Conservation (phyloP, 345 rosid genomes). For the Eucalyptus leucophloia region DNA sequence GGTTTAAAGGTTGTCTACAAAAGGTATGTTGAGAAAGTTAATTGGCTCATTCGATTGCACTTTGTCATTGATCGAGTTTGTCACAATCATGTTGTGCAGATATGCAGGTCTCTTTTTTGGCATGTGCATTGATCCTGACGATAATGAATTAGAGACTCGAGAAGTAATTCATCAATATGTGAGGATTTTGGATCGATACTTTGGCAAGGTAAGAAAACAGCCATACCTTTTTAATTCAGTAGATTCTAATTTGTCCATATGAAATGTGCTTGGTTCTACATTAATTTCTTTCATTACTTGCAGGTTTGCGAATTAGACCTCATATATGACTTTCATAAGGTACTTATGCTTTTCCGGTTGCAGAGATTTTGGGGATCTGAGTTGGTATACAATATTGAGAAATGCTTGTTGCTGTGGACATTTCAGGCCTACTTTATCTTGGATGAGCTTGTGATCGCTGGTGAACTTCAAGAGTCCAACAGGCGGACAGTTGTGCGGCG, state of each 20-base stretch:
- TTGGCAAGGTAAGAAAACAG: slow-evolving; percentile 44
- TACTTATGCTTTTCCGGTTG: not conserved
- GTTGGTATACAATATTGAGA: not conserved
- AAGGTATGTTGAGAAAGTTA: slow-evolving; percentile 16
- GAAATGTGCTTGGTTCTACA: no score
- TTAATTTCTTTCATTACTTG: not conserved
- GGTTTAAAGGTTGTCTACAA: slow-evolving; percentile 89
- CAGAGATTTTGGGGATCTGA: not conserved
- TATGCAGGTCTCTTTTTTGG: slow-evolving; percentile 91
- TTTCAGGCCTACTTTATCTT: slow-evolving; percentile 75
- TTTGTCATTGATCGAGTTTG: not conserved
- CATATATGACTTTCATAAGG: slow-evolving; percentile 93
- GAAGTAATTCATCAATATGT: slow-evolving; percentile 91
- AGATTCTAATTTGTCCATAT: not conserved
- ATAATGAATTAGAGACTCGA: slow-evolving; percentile 76
- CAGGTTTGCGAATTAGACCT: slow-evolving; percentile 89
- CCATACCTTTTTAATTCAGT: not conserved
- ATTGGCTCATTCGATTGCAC: not conserved
- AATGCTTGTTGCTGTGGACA: not conserved
- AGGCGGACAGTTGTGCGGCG: slow-evolving; percentile 67
- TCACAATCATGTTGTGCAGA: slow-evolving; percentile 9
- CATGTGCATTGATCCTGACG: slow-evolving; percentile 84
- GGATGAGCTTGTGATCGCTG: slow-evolving; percentile 87
- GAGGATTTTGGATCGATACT: slow-evolving; percentile 77
- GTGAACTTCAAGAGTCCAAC: slow-evolving; percentile 92